Evolutionary conservation across 2,329 filamentous ascomycete genomes (phyloP), one percentile per base, ranked within the genome.

Genomic region (Fusarium sp.): DNA sequence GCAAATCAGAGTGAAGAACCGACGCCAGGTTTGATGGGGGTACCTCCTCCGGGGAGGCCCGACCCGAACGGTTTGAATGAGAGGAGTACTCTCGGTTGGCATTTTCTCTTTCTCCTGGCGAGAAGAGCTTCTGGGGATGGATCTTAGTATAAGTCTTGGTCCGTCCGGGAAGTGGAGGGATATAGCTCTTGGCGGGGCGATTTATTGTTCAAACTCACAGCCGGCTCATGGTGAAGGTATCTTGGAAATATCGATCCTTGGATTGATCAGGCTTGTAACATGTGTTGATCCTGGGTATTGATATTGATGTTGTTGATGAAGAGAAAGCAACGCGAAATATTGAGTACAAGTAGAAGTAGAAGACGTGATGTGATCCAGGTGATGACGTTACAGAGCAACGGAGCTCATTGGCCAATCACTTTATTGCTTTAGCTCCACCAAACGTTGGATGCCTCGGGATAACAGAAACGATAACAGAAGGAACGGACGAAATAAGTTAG

Each of bases 1-100:
- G 50, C 88, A 81, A 23, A 86, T 84, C 59, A 92, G 82, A 43
- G 88, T 91, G 77, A 89, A 92, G 78, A 91, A 88, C 61, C 89
- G 88, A 53, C 90, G 89, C 47, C 90, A 77, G 28, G 85, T 86
- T 69, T 86, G 83, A 72, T 91, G 88, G 46, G 82, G 82, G 73
- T 90, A 90, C 72, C 89, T 83, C 68, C 80, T 83, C 73, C 83
- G 82, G 63, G 83, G 82, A 66, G 86, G 78, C 62, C 83, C 83
- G 72, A 90, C 82, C 20, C 77, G 85, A 63, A 92, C 87, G 54
- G 87, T 89, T 73, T 89, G 84, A 66, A 93, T 86, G 72, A 93
- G 84, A 61, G 91, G 91, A 53, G 90, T 92, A 59, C 82, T 83
- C 82, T 93, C 90, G 77, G 63, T 72, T 56, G 78, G 69, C 80